Evolutionary conservation across 2,329 filamentous ascomycete species (phyloP).

Genomic region (Amphichorda felina): DNA sequence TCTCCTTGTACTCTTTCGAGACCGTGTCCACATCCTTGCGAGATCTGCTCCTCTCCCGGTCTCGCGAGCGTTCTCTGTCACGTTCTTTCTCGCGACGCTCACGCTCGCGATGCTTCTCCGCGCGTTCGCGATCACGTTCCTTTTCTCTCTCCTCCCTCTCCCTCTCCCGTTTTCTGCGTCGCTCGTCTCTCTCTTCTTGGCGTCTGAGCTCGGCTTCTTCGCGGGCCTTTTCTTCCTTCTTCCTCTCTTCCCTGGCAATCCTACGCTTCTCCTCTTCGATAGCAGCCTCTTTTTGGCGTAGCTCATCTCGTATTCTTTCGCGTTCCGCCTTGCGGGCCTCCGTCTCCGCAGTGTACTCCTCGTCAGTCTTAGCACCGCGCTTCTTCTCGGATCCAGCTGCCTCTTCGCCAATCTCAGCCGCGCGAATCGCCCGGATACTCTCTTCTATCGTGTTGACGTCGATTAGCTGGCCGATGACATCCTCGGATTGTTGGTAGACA

Average conservation of each 20-base stretch:
- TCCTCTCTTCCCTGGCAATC: constrained; percentile 44
- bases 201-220: constrained; percentile 37
- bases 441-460: constrained; percentile 56
- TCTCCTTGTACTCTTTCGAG: constrained; percentile 36
- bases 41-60: constrained; percentile 13
- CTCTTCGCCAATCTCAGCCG: constrained; percentile 57
- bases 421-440: constrained; percentile 56
- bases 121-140: constrained; percentile 25
- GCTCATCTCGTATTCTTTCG: constrained; percentile 47
- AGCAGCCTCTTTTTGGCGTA: constrained; percentile 45
- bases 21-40: constrained; percentile 22
- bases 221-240: constrained; percentile 33
- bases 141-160: constrained; percentile 43
- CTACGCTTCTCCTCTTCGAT: constrained; percentile 50
- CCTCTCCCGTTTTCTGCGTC: constrained; percentile 37
- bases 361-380: constrained; percentile 60
- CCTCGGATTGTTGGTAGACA: constrained; percentile 61
- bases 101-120: constrained; percentile 25
- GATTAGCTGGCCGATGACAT: constrained; percentile 55
- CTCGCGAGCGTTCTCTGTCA: constrained; percentile 23
- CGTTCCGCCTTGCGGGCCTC: constrained; percentile 47
- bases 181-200: constrained; percentile 36
- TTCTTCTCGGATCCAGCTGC: constrained; percentile 52
- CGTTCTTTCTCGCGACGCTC: constrained; percentile 24
- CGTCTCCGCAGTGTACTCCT: constrained; percentile 60